These are phyloP conservation scores for Moesziomyces sp. DNA, from an alignment of 1,284 basidiomycete species.

Conservation along the genomic window DNA sequence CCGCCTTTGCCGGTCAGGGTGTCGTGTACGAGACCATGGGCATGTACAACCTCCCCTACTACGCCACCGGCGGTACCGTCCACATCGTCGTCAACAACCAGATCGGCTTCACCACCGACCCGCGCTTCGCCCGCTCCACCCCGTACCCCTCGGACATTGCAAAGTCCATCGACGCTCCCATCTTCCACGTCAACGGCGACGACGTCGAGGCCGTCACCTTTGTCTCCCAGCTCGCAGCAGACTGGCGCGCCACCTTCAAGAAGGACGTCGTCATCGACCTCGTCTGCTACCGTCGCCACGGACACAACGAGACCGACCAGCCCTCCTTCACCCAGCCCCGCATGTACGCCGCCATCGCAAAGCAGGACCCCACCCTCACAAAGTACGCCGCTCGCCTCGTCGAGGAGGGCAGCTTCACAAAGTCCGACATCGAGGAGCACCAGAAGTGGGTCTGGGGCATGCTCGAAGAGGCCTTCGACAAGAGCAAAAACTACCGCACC, in stretches of 20 bases:
- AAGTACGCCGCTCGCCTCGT: slow-evolving; percentile 92
- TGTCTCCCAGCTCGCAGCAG: slow-evolving; percentile 96
- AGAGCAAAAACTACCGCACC: slow-evolving; percentile 92
- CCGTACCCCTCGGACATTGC: slow-evolving; percentile 99
- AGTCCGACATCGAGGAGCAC: slow-evolving; percentile 97
- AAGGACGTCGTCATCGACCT: slow-evolving; percentile 99
- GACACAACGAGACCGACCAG: slow-evolving; percentile 99
- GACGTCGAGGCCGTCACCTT: slow-evolving; percentile 94
- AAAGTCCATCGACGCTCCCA: slow-evolving; percentile 97
- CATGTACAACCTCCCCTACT: slow-evolving; percentile 92
- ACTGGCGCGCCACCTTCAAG: slow-evolving; percentile 98
- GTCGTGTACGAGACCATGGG: slow-evolving; percentile 99
- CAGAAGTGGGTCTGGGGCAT: slow-evolving; percentile 99
- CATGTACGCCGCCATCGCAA: slow-evolving; percentile 97
- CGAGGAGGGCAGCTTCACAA: slow-evolving; percentile 91
- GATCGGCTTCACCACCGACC: slow-evolving; percentile 99
- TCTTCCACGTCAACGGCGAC: slow-evolving; percentile 99
- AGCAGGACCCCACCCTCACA: slow-evolving; percentile 90
- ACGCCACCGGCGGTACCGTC: slow-evolving; percentile 97
- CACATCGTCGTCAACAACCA: slow-evolving; percentile 99
- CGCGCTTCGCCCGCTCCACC: slow-evolving; percentile 95
- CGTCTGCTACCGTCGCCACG: slow-evolving; percentile 97
- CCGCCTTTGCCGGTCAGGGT: slow-evolving; percentile 98
- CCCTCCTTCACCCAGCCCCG: slow-evolving; percentile 98
- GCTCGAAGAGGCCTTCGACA: slow-evolving; percentile 91